These are phyloP conservation scores for Podospora didyma DNA, from an alignment of 495 filamentous ascomycete species.

Conservation along the genomic window DNA sequence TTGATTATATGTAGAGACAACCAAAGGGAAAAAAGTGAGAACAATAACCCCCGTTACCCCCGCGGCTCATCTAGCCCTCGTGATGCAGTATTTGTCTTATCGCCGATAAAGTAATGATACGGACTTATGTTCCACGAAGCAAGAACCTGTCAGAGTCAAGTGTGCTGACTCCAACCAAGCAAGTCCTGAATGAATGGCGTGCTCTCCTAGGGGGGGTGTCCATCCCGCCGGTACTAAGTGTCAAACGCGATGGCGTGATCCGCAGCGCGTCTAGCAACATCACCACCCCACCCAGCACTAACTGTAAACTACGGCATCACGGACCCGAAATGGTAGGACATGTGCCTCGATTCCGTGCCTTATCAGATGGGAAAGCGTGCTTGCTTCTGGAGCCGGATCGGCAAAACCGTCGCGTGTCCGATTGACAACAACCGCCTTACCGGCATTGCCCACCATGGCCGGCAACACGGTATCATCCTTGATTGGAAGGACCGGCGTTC, in stretches of 20 bases:
- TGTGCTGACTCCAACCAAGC: no score
- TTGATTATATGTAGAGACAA: no score
- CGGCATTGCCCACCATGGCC: no score
- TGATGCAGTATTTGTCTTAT: neutral
- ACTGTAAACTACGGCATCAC: neutral
- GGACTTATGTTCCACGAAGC: neutral
- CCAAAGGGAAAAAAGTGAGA: no score
- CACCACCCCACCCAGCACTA: neutral
- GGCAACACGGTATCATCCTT: neutral
- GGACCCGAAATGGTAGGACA: neutral
- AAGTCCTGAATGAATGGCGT: neutral
- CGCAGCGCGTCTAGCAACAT: constrained; percentile 4
- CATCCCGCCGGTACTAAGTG: neutral
- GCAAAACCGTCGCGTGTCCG: neutral
- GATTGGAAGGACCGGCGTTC: constrained; percentile 1
- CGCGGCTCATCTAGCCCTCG: neutral
- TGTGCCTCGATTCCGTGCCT: neutral
- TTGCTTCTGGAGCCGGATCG: neutral
- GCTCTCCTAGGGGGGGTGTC: neutral
- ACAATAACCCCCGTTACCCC: neutral
- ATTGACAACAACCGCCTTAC: no score
- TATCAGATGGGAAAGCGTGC: neutral
- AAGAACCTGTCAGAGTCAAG: no score
- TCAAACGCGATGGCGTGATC: constrained; percentile 5
- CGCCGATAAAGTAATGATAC: neutral